phyloP scores from a whole-genome alignment of 83 land plant genomes.

The Diphasiastrum complanatum region DNA sequence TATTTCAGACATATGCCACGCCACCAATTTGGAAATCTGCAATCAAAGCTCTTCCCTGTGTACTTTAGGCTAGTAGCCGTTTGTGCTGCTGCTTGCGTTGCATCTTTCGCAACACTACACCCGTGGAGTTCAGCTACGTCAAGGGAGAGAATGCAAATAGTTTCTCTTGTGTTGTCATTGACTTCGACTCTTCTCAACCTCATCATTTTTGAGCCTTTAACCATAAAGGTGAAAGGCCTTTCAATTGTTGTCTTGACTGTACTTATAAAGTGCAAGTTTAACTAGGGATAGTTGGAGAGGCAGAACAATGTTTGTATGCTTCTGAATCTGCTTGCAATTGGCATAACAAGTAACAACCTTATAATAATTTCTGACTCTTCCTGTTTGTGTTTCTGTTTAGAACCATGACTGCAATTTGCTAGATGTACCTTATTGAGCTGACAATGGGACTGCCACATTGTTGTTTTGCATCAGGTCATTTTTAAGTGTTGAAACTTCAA shows the following conservation, averaged over 20 bases:
- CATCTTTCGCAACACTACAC: constrained; percentile 55
- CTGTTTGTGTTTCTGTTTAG: no score
- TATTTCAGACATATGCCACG: constrained; percentile 89
- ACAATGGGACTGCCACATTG: no score
- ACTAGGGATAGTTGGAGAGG: neutral
- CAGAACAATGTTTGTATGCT: no score
- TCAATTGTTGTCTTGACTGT: neutral
- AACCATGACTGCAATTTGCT: no score
- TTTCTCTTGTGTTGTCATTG: constrained; percentile 50
- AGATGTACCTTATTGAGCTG: no score
- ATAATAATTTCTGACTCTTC: no score
- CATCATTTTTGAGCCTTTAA: constrained; percentile 84
- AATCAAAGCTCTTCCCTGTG: constrained; percentile 88
- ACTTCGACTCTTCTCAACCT: constrained; percentile 59
- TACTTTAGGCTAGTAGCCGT: constrained; percentile 60
- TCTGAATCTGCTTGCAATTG: no score
- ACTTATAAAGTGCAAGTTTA: neutral
- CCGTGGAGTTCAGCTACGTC: constrained; percentile 57
- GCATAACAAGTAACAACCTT: no score
- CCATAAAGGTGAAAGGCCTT: constrained; percentile 54
- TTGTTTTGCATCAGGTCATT: no score
- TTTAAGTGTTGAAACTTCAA: no score
- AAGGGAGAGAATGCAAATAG: constrained; percentile 61
- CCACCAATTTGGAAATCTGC: constrained; percentile 89
- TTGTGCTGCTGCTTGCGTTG: constrained; percentile 51